Evolutionary conservation across 176 grass and related monocot genomes (phyloP).

Genomic region (Musa itinerans): DNA sequence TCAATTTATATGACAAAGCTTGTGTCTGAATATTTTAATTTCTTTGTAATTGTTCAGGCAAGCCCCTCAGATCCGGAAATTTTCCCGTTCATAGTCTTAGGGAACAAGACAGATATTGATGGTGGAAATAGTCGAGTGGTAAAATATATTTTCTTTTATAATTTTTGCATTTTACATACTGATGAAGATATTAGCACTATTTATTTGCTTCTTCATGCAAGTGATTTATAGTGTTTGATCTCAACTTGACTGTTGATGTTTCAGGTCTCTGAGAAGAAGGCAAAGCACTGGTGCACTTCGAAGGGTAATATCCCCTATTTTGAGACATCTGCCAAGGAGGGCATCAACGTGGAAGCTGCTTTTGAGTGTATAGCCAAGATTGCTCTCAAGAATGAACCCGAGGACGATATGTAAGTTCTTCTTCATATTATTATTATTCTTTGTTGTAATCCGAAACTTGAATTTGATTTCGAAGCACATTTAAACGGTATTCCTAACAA

Average conservation of each 20-base stretch:
- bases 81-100: slow-evolving; percentile 77
- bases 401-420: slow-evolving; percentile 79
- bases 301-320: slow-evolving; percentile 96
- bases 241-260: slow-evolving; percentile 9
- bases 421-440: not conserved
- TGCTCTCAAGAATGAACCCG: slow-evolving; percentile 88
- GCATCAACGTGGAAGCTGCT: slow-evolving; percentile 83
- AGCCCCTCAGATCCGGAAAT: slow-evolving; percentile 81
- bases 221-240: slow-evolving; percentile 8
- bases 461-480: not conserved
- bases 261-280: slow-evolving; percentile 96
- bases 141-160: slow-evolving; percentile 5
- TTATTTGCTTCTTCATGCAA: not conserved
- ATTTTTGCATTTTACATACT: not conserved
- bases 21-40: not conserved
- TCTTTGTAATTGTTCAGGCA: slow-evolving; percentile 33
- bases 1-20: not conserved
- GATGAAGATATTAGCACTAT: not conserved
- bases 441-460: not conserved
- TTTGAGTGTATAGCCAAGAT: slow-evolving; percentile 86
- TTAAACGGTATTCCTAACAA: too few relatives aligned
- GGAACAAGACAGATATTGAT: slow-evolving; percentile 80
- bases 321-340: slow-evolving; percentile 95
- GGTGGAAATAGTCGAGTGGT: slow-evolving; percentile 65
- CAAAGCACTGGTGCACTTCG: slow-evolving; percentile 80